These are phyloP conservation scores for Rubus parviflorus DNA, from an alignment of 306 rosid species.

Conservation along the genomic window DNA sequence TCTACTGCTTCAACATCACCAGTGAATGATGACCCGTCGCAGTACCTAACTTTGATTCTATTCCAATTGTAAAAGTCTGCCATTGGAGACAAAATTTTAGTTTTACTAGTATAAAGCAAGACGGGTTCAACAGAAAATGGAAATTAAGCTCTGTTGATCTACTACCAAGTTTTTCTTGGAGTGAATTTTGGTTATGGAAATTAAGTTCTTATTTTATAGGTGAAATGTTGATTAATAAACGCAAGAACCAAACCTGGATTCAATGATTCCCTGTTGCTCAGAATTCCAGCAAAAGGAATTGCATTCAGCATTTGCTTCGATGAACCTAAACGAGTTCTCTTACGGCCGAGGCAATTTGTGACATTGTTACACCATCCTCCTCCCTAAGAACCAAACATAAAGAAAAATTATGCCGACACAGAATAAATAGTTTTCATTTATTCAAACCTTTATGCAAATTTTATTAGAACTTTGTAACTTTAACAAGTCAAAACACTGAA, in stretches of 20 bases:
- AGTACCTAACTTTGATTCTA: slow-evolving; percentile 81
- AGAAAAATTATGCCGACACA: neutral
- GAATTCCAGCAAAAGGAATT: slow-evolving; percentile 74
- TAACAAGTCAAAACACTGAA: neutral
- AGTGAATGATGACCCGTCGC: slow-evolving; percentile 92
- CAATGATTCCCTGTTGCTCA: slow-evolving; percentile 42
- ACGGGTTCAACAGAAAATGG: slow-evolving; percentile 6
- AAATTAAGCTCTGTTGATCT: neutral
- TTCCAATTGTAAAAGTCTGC: slow-evolving; percentile 92
- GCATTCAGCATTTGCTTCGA: slow-evolving; percentile 65
- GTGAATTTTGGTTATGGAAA: no score
- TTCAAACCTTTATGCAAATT: neutral
- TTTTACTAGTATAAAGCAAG: neutral
- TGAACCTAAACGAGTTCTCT: slow-evolving; percentile 73
- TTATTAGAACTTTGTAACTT: neutral
- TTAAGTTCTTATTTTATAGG: neutral
- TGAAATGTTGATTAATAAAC: neutral
- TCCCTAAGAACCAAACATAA: slow-evolving; percentile 51
- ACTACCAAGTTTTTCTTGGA: neutral
- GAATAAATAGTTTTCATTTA: neutral
- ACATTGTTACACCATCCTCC: slow-evolving; percentile 98
- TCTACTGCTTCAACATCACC: slow-evolving; percentile 80
- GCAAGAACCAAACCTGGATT: slow-evolving; percentile 65
- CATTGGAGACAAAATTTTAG: slow-evolving; percentile 13
- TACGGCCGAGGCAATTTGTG: slow-evolving; percentile 77